Evolutionary conservation across 805 yeast genomes (phyloP), one percentile per base, ranked within the genome.

Genomic region (Hanseniaspora nectarophila): DNA sequence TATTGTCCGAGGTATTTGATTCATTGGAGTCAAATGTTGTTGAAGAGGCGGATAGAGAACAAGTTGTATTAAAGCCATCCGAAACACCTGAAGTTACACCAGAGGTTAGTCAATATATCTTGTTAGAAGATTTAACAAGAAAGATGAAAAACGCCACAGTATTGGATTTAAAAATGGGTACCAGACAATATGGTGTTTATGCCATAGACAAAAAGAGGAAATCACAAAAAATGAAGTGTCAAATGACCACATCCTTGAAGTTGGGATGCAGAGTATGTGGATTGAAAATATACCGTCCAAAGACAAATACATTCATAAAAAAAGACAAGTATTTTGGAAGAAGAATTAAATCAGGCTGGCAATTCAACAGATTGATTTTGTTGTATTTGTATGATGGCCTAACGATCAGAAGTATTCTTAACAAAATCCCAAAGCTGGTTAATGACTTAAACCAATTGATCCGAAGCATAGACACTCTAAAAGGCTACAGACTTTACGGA

Each of bases 171-270:
- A 92, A 92, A 63, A 92, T 92, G 97, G 99, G 99, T 0, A 90
- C 99, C 0, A 74, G 99, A 54, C 99, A 92, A 67, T 92, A 92
- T 61, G 98, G 99, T 9, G 82, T 90, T n/a, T 95, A 88, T 57
- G 97, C 97, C 0, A 73, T 74, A 5, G 64, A 68, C 13, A 68
- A 78, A 45, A 92, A 92, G 66, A 82, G 80, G 61, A 63, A 69
- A 45, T 85, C 95, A 0, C 98, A 92, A 68, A 69, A 85, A 32
- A 72, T 73, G 51, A 92, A 92, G 67, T 92, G 99, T 66, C 69
- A 74, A 3, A 67, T 71, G 53, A 90, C 97, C 0, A 90, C 97
- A 0, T 81, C 92, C 1, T 70, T 87, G 42, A 68, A 71, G 54
- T 72, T 92, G 32, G 99, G 99, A 8, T 95, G 88, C 1, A 72